These are phyloP conservation scores for Fusarium succisae DNA, from an alignment of 2,329 filamentous ascomycete genomes.

Conservation along the genomic window DNA sequence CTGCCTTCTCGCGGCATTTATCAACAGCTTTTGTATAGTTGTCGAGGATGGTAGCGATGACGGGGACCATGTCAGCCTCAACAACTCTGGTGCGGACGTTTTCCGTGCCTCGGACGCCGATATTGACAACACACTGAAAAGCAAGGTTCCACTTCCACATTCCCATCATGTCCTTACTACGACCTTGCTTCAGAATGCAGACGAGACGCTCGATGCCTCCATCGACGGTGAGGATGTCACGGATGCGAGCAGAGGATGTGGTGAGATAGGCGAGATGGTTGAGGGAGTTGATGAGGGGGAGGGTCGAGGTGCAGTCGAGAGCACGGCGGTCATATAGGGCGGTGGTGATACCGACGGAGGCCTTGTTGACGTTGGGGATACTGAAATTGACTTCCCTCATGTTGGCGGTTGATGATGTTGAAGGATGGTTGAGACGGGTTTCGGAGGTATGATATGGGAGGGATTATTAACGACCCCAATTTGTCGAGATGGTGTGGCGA, in stretches of 20 bases:
- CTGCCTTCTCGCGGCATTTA: conserved; percentile 85
- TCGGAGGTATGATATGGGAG: conserved; percentile 20
- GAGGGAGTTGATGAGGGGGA: conserved; percentile 97
- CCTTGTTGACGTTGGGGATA: conserved; percentile 99
- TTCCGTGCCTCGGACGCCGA: conserved; percentile 95
- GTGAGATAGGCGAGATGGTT: conserved; percentile 99
- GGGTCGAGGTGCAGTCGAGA: conserved; percentile 96
- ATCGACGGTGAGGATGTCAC: conserved; percentile 98
- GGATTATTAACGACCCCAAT: conserved; percentile 37
- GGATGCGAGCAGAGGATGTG: conserved; percentile 95
- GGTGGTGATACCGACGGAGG: conserved; percentile 97
- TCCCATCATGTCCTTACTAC: conserved; percentile 98
- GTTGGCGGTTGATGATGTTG: conserved; percentile 55
- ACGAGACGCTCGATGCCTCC: conserved; percentile 96
- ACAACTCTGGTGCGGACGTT: conserved; percentile 93
- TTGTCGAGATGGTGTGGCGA: conserved; percentile 37
- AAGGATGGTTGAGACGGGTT: conserved; percentile 19
- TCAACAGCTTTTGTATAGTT: conserved; percentile 98
- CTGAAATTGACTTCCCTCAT: conserved; percentile 99
- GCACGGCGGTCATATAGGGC: conserved; percentile 97
- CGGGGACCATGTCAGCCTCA: conserved; percentile 98
- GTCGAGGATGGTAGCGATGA: conserved; percentile 97
- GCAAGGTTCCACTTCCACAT: conserved; percentile 99
- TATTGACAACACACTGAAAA: conserved; percentile 99
- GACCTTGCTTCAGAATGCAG: conserved; percentile 96